phyloP scores from a whole-genome alignment of 1,284 basidiomycete species.

The Ceratobasidium sp. region DNA sequence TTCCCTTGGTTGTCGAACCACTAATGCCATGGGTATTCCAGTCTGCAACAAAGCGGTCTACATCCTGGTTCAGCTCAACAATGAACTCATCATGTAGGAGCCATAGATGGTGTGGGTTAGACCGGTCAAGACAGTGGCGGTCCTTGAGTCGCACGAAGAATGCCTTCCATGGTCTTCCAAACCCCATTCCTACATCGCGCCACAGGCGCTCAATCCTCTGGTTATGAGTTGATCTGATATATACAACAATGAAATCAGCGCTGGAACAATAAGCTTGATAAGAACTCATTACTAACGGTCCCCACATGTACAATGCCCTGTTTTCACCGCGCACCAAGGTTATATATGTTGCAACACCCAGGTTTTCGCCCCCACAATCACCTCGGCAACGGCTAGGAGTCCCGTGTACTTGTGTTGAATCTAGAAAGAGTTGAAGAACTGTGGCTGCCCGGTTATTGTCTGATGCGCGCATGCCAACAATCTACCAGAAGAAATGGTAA shows the following conservation, averaged over 20 bases:
- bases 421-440: background rate
- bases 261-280: background rate
- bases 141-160: background rate
- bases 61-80: background rate
- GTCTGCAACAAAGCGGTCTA: background rate
- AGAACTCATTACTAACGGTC: background rate
- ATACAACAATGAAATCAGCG: background rate
- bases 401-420: background rate
- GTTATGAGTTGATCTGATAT: slow-evolving; percentile 8
- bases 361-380: background rate
- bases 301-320: slow-evolving; percentile 5
- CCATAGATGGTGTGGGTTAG: background rate
- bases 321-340: background rate
- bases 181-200: slow-evolving; percentile 6
- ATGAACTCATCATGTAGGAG: background rate
- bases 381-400: background rate
- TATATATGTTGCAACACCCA: slow-evolving; percentile 19
- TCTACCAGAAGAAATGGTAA: background rate
- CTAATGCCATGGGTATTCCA: slow-evolving; percentile 3
- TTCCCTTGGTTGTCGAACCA: background rate
- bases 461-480: slow-evolving; percentile 3
- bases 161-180: background rate
- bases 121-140: background rate
- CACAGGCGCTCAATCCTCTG: background rate
- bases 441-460: slow-evolving; percentile 10